Evolutionary conservation across 139 green algal genomes (phyloP).

Genomic region (Eudorina sp.): DNA sequence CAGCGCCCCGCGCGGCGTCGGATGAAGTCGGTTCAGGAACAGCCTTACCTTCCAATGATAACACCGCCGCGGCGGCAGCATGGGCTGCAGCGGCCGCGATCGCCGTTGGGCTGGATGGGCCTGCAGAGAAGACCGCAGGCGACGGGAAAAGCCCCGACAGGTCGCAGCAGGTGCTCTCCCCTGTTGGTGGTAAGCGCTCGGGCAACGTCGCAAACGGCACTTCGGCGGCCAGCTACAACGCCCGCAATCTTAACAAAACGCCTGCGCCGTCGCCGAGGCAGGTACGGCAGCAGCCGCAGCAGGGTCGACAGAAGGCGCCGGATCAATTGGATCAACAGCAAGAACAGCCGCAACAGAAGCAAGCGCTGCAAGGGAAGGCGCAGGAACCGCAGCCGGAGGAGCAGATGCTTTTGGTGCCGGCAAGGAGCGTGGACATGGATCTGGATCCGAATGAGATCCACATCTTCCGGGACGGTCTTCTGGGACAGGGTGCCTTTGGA

Average conservation of each 20-base stretch:
- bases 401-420: not conserved
- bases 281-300: not conserved
- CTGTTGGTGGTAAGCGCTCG: not conserved
- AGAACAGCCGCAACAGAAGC: not conserved
- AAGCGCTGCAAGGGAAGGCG: too few species aligned
- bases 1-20: not conserved
- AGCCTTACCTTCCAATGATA: not conserved
- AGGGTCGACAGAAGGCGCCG: not conserved
- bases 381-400: not conserved
- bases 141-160: not conserved
- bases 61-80: conserved; percentile 3
- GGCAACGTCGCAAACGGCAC: too few species aligned
- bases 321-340: not conserved
- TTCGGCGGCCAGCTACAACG: too few species aligned
- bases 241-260: not conserved
- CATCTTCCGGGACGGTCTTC: conserved; percentile 42
- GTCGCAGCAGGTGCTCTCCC: too few species aligned
- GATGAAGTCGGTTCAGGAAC: not conserved
- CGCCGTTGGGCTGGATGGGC: conserved; percentile 9
- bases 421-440: conserved; percentile 30
- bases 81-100: conserved; percentile 26
- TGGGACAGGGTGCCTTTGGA: conserved; percentile 79
- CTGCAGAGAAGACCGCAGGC: not conserved
- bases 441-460: conserved; percentile 38
- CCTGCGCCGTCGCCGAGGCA: not conserved